Evolutionary conservation across 345 rosid genomes (phyloP), one percentile per base, ranked within the genome.

Genomic region (Boechera stricta): DNA sequence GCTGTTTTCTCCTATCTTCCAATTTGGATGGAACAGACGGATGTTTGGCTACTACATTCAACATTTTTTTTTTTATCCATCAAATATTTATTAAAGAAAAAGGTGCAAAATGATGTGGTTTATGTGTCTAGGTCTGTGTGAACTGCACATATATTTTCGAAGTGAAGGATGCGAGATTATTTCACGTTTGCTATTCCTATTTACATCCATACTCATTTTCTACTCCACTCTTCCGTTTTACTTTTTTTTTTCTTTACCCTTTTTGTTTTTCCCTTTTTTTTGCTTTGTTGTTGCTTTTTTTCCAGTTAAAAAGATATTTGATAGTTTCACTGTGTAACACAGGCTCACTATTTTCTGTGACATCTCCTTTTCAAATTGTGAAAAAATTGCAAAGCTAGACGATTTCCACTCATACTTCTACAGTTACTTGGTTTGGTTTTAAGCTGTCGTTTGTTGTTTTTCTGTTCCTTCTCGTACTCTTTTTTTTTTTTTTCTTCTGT

Each of bases 191-290:
- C 29, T 6, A 15, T 56, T 15, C 13, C 2, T 9, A 18, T 41
- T 44, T 45, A 18, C 47, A 66, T 75, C 54, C 54, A 74, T 24
- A 55, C 42, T 24, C 73, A 18, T 74, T 65, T 58, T 58, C 15
- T 57, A 24, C 32, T 58, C 24, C 52, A 67, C 31, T 29, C 15
- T 47, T 54, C 28, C 0, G 7, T 48, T 57, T 47, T 66, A n/a
- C 35, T 12, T 28, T 56, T 29, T 10, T 57, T 31, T 11, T 42
- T 28, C 55, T 58, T 42, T 69, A 57, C 12, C 64, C 15, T 13
- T 53, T 52, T 72, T 24, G 11, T 10, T 53, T 4, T 1, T 4
- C 6, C 10, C 21, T n/a, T 1, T 13, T 55, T 47, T 13, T 66
- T 9, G 5, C 35, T 13, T 15, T 16, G 2, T 64, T 55, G 57